Conservation (phyloP, 2,329 filamentous ascomycete genomes). For the Alternaria consortialis region DNA sequence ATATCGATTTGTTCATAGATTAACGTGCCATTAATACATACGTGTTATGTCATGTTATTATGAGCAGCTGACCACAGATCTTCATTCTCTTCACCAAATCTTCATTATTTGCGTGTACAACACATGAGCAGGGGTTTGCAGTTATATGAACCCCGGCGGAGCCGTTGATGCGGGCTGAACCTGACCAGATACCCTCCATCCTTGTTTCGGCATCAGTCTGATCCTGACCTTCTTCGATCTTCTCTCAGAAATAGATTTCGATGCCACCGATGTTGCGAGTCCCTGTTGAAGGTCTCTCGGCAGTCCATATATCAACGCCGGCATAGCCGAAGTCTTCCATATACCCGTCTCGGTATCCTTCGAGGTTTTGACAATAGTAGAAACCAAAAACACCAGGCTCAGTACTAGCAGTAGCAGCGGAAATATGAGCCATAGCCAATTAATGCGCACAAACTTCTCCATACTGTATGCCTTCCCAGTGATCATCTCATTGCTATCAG, state of each 20-base stretch:
- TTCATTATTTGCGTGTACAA: too few relatives aligned
- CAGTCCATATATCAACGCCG: constrained; percentile 32
- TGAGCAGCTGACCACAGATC: background rate
- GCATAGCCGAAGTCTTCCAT: constrained; percentile 45
- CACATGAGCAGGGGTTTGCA: background rate
- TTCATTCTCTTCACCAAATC: background rate
- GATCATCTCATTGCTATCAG: constrained; percentile 18
- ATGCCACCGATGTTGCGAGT: constrained; percentile 17
- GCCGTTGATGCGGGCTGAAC: background rate
- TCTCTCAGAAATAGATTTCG: background rate
- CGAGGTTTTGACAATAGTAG: constrained; percentile 38
- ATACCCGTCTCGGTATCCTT: constrained; percentile 12
- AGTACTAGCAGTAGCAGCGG: constrained; percentile 34
- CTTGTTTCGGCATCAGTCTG: constrained; percentile 23
- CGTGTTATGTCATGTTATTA: too few relatives aligned
- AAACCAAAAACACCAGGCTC: constrained; percentile 31
- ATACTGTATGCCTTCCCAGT: background rate
- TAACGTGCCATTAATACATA: background rate
- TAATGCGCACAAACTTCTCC: constrained; percentile 22
- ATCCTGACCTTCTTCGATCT: constrained; percentile 21
- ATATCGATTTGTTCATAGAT: background rate
- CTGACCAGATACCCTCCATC: constrained; percentile 34
- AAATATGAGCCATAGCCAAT: constrained; percentile 43
- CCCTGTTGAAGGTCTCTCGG: constrained; percentile 15
- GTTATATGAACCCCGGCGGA: constrained; percentile 5